These are phyloP conservation scores for Aspergillus alliaceus DNA, from an alignment of 2,329 filamentous ascomycete species.

Conservation along the genomic window DNA sequence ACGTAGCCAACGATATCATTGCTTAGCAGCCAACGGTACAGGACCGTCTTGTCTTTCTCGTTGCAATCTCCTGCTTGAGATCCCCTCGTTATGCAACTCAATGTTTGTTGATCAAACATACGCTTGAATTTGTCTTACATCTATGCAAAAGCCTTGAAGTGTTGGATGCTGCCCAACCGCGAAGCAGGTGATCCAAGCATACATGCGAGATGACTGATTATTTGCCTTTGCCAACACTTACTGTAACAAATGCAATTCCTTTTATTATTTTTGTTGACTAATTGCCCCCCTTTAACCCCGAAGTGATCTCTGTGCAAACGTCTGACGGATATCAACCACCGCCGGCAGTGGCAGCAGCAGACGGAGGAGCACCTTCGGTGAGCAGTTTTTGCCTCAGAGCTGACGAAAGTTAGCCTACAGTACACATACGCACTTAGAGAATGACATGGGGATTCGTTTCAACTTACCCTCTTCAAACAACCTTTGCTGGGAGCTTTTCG, in stretches of 20 bases:
- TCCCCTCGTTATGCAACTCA: neutral
- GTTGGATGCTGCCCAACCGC: neutral
- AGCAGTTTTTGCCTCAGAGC: conserved; percentile 56
- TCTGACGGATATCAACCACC: conserved; percentile 12
- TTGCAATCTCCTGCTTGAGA: neutral
- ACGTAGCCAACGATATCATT: neutral
- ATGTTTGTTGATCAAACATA: neutral
- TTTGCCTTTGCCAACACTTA: neutral
- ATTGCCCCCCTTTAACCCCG: neutral
- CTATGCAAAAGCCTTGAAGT: neutral
- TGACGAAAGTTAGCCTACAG: conserved; percentile 27
- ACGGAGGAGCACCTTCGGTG: conserved; percentile 40
- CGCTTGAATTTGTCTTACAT: neutral
- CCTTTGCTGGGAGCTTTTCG: conserved; percentile 80
- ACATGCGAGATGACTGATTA: neutral
- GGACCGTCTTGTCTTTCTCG: neutral
- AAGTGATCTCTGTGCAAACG: neutral
- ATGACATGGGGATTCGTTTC: neutral
- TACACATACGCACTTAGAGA: neutral
- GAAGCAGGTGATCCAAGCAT: neutral
- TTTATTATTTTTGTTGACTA: neutral
- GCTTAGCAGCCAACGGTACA: neutral
- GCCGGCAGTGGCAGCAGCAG: conserved; percentile 31
- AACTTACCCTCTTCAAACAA: conserved; percentile 81
- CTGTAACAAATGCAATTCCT: neutral